phyloP scores from a whole-genome alignment of 768 basidiomycete genomes.

The Leccinellum rugosiceps region DNA sequence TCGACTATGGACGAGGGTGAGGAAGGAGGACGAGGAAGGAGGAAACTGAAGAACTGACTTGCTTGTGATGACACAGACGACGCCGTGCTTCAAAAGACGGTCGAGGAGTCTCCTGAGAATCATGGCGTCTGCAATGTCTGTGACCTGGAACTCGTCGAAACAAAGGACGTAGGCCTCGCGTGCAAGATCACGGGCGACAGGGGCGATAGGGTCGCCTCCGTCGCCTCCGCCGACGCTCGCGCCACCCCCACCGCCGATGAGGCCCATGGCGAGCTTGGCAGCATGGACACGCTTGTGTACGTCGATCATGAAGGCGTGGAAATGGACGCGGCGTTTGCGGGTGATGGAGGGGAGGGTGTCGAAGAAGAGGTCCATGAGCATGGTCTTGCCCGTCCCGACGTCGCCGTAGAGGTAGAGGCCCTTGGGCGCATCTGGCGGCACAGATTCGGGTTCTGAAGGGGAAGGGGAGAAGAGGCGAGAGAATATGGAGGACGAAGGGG shows the following conservation, averaged over 20 bases:
- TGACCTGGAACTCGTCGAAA: slow-evolving; percentile 99
- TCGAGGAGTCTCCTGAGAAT: slow-evolving; percentile 89
- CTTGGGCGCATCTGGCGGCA: slow-evolving; percentile 62
- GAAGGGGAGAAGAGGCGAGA: slow-evolving; percentile 30
- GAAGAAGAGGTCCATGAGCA: slow-evolving; percentile 99
- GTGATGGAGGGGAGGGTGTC: slow-evolving; percentile 64
- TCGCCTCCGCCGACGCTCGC: slow-evolving; percentile 25
- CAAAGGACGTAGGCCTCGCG: slow-evolving; percentile 82
- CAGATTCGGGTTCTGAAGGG: slow-evolving; percentile 21
- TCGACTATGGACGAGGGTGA: slow-evolving; percentile 52
- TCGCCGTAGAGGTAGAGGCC: slow-evolving; percentile 95
- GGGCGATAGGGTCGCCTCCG: slow-evolving; percentile 75
- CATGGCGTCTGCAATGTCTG: slow-evolving; percentile 98
- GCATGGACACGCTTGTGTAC: slow-evolving; percentile 91
- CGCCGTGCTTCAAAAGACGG: slow-evolving; percentile 80
- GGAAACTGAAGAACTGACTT: slow-evolving; percentile 57
- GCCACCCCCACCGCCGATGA: slow-evolving; percentile 38
- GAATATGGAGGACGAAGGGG: slow-evolving; percentile 27
- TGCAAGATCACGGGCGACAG: slow-evolving; percentile 85
- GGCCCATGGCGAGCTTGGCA: slow-evolving; percentile 69
- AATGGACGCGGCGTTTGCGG: slow-evolving; percentile 88
- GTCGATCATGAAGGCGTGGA: slow-evolving; percentile 99
- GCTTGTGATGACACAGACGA: slow-evolving; percentile 94
- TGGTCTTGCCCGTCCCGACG: slow-evolving; percentile 96
- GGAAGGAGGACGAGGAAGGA: not conserved